phyloP scores from a whole-genome alignment of 1,284 basidiomycete genomes.

The Tilletia horrida region DNA sequence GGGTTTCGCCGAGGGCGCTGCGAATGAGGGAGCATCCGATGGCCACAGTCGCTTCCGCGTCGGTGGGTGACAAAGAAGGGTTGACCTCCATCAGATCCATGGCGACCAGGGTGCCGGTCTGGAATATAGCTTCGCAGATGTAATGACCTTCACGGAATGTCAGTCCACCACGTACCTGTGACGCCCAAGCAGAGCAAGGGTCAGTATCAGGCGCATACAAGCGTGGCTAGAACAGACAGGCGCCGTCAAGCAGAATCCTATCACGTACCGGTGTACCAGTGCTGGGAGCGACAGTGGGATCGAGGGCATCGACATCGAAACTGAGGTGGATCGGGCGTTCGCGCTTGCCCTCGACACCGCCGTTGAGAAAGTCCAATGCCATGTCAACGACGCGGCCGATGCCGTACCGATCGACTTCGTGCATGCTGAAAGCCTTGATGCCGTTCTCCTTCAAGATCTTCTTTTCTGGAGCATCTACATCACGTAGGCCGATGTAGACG shows the following conservation, averaged over 20 bases:
- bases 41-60: constrained; percentile 78
- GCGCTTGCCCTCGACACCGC: constrained; percentile 57
- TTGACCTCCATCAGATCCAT: constrained; percentile 83
- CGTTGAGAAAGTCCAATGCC: constrained; percentile 88
- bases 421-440: constrained; percentile 96
- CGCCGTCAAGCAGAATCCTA: neutral
- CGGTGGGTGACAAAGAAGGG: constrained; percentile 73
- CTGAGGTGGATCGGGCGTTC: constrained; percentile 85
- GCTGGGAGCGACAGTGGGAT: constrained; percentile 88
- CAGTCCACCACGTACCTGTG: constrained; percentile 71
- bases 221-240: neutral
- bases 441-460: constrained; percentile 75
- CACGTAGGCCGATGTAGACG: constrained; percentile 93
- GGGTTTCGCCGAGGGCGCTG: constrained; percentile 71
- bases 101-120: constrained; percentile 87
- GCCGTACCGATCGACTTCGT: constrained; percentile 93
- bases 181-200: constrained; percentile 59
- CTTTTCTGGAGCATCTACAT: constrained; percentile 87
- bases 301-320: constrained; percentile 84
- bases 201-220: neutral
- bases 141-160: constrained; percentile 92
- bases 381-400: constrained; percentile 85
- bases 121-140: constrained; percentile 88
- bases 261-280: constrained; percentile 77
- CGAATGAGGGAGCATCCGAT: constrained; percentile 90